Conservation (phyloP, 1,139 yeast genomes). For the Torulaspora pretoriensis region DNA sequence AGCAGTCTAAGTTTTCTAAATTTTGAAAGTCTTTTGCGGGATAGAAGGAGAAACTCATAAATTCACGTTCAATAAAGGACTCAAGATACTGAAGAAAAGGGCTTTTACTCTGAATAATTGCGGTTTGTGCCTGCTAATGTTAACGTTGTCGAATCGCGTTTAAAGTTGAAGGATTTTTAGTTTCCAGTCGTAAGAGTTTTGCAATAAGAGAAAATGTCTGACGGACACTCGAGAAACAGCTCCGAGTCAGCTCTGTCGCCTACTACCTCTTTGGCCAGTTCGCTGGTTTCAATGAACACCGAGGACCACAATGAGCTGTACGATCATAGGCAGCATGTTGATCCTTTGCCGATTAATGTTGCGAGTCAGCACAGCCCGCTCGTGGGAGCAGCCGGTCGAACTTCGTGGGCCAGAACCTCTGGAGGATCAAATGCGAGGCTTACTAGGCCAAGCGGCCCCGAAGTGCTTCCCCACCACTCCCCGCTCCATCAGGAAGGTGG, state of each 20-base stretch:
- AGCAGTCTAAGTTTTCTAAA: not conserved
- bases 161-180: not conserved
- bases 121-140: constrained; percentile 8
- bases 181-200: not conserved
- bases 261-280: constrained; percentile 26
- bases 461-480: constrained; percentile 13
- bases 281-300: constrained; percentile 38
- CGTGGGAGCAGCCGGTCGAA: not conserved
- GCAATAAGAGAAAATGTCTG: constrained; percentile 8
- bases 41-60: not conserved
- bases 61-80: not conserved
- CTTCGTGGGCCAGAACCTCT: constrained; percentile 4
- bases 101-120: not conserved
- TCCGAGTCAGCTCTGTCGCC: constrained; percentile 20
- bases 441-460: constrained; percentile 18
- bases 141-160: not conserved
- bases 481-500: constrained; percentile 7
- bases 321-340: constrained; percentile 54
- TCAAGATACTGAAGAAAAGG: not conserved
- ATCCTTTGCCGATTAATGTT: constrained; percentile 7
- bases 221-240: constrained; percentile 6
- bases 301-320: constrained; percentile 45
- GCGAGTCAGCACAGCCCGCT: constrained; percentile 1
- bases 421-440: constrained; percentile 21
- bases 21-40: not conserved